Evolutionary conservation across 148 eudicot genomes (phyloP).

Genomic region (Rhododendron henanense): DNA sequence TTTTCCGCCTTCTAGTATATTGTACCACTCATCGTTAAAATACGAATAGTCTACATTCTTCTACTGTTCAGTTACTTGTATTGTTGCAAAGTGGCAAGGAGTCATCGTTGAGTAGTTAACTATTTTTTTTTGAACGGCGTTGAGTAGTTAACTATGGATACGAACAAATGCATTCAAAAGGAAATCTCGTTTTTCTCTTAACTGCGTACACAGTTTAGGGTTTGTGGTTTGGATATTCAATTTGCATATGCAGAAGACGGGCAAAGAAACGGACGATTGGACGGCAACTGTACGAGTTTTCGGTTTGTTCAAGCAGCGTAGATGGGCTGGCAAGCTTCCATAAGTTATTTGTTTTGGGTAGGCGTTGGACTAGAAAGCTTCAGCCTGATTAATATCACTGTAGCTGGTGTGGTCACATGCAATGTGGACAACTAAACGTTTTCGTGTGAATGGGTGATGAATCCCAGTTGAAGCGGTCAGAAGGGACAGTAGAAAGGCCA

Average conservation of each 20-base stretch:
- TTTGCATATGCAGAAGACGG: neutral
- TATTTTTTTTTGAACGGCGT: neutral
- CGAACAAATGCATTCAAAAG: neutral
- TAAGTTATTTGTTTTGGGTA: neutral
- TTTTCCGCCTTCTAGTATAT: neutral
- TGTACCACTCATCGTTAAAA: no score
- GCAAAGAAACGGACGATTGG: neutral
- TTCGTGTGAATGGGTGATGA: slow-evolving; percentile 1
- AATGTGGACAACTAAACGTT: neutral
- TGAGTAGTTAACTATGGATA: neutral
- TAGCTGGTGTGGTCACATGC: neutral
- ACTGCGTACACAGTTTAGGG: neutral
- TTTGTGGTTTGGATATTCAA: neutral
- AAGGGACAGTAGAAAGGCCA: neutral
- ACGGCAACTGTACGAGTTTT: neutral
- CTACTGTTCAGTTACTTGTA: neutral
- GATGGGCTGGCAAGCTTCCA: neutral
- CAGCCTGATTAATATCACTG: neutral
- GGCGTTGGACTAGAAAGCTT: neutral
- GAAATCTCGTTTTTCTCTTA: neutral
- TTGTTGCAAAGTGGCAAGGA: neutral
- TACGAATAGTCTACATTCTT: neutral
- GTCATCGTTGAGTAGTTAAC: neutral
- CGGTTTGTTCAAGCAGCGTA: neutral
- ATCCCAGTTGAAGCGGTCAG: neutral